phyloP scores from a whole-genome alignment of 768 basidiomycete species.

The Ephemerocybe angulata region DNA sequence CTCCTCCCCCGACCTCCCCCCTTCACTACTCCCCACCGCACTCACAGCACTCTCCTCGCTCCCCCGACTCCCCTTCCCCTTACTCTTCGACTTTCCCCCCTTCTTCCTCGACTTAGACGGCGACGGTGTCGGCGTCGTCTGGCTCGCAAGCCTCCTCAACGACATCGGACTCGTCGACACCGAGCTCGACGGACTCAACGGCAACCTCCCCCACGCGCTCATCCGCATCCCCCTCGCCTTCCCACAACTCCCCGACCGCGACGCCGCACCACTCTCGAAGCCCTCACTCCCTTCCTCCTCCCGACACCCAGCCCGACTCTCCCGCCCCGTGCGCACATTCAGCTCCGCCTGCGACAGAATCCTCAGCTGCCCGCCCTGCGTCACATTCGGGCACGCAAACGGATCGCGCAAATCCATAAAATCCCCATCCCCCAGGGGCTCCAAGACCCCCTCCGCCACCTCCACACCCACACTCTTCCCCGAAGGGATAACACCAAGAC shows the following conservation, averaged over 20 bases:
- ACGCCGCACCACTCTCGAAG: constrained; percentile 3
- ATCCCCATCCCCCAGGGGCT: constrained; percentile 17
- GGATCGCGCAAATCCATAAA: constrained; percentile 34
- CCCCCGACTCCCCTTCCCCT: neutral
- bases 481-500: constrained; percentile 1
- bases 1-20: constrained; percentile 17
- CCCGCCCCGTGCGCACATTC: constrained; percentile 4
- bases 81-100: neutral
- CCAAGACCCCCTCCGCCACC: constrained; percentile 13
- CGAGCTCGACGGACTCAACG: constrained; percentile 11
- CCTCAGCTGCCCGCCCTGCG: constrained; percentile 5
- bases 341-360: constrained; percentile 7
- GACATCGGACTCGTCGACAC: no score
- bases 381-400: constrained; percentile 23
- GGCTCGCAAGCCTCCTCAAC: no score
- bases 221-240: constrained; percentile 15
- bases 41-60: constrained; percentile 1
- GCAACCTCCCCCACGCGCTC: constrained; percentile 26
- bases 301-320: constrained; percentile 9
- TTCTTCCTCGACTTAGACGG: neutral
- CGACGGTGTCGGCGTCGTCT: constrained; percentile 1
- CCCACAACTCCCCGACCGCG: neutral
- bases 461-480: neutral
- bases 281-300: constrained; percentile 11
- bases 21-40: neutral